Evolutionary conservation across 106 monocot species (phyloP), one percentile per base, ranked within the genome.

Genomic region (Cymbidium sinense): DNA sequence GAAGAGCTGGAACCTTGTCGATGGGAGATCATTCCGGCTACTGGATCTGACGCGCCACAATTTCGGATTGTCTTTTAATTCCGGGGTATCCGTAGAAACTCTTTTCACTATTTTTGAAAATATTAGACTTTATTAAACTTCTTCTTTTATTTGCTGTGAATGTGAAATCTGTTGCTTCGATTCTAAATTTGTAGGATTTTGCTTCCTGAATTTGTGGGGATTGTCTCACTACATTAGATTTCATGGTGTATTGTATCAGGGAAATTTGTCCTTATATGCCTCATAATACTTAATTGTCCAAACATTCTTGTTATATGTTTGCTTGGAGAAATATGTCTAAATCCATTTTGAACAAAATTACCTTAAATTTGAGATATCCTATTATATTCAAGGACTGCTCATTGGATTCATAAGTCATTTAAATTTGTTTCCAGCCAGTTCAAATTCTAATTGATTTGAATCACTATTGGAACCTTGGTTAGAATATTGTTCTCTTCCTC

Each of bases 1-100:
- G 92, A 92, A 9, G 92, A 92, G 30, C 87, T 92, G 74, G 89
- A 92, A 76, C 92, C 89, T 5, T 92, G 92, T 77, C 89, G 89
- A 20, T 92, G 92, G 92, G 92, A 92, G 85, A 85, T 92, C 74
- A 43, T 87, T 11, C 89, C 89, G 12, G 85, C 87, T 11, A 17
- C 83, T 13, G 85, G 85, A 3, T 41, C 83, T 39, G 78, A 87
- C 36, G 92, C 89, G 4, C 89, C 92, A 0, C 89, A 85, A 74
- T 87, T 92, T 83, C 87, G 92, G 20, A 85, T 92, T 69, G 89
- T 89, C 75, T 92, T 92, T 79, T 92, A 28, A 74, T 43, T 44
- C 21, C 25, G 4, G 18, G 41, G 74, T 44, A 44, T 44, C 44
- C 19, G 25, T 41, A 43, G 43, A 74, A 10, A 19, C 10, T 20